Percentiles rank a stretch among this genome's conserved stretches.
These are phyloP conservation scores for Domatiomyces catenatus DNA, from an alignment of 2,329 filamentous ascomycete species.

Conservation along the genomic window DNA sequence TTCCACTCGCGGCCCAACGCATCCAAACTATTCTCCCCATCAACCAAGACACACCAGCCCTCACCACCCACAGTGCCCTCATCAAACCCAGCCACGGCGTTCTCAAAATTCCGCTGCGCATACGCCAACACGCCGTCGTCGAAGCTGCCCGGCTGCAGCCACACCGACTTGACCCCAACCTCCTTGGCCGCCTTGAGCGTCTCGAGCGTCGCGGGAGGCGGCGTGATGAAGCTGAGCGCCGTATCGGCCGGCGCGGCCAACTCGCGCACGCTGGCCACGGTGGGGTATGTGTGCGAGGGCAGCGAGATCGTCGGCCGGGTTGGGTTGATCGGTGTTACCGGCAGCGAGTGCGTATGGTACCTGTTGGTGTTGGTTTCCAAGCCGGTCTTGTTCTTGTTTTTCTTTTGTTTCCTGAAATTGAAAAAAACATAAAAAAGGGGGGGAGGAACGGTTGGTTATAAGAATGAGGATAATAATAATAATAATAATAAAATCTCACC, in stretches of 20 bases:
- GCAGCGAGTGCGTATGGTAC: conserved; percentile 64
- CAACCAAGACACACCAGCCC: conserved; percentile 78
- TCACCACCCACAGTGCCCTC: conserved; percentile 41
- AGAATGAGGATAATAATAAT: neutral
- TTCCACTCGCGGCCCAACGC: conserved; percentile 42
- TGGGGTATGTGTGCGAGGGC: conserved; percentile 41
- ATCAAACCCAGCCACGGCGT: conserved; percentile 51
- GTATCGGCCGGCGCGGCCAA: conserved; percentile 55
- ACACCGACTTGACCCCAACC: conserved; percentile 58
- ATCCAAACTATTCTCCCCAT: conserved; percentile 48
- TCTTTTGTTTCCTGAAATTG: neutral
- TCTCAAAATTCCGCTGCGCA: conserved; percentile 54
- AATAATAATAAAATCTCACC: conserved; percentile 2
- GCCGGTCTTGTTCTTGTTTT: neutral
- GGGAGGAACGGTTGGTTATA: no score
- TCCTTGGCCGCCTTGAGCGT: conserved; percentile 63
- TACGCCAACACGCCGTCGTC: conserved; percentile 59
- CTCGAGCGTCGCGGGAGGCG: conserved; percentile 58
- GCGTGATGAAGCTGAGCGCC: conserved; percentile 73
- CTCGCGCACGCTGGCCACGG: conserved; percentile 48
- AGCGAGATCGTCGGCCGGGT: conserved; percentile 49
- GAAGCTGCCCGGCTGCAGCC: conserved; percentile 83
- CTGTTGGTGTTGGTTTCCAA: conserved; percentile 36
- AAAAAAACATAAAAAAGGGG: no score
- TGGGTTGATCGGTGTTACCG: conserved; percentile 75